phyloP scores from a whole-genome alignment of 2,329 filamentous ascomycete species.

The Talaromyces islandicus region DNA sequence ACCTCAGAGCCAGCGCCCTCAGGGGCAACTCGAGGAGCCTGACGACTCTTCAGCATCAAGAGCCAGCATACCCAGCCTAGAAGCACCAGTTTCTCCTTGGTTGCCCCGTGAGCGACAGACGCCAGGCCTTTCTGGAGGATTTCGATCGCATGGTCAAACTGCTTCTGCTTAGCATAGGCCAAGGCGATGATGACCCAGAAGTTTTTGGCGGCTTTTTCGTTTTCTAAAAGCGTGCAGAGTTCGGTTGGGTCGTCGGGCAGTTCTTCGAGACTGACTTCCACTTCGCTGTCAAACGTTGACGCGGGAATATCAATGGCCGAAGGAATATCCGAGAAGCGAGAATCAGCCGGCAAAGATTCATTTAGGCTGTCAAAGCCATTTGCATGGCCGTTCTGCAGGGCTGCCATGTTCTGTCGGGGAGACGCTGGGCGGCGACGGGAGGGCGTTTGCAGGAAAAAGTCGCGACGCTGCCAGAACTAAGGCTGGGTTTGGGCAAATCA shows the following conservation, averaged over 20 bases:
- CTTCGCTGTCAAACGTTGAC: conserved; percentile 57
- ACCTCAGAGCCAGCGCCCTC: conserved; percentile 65
- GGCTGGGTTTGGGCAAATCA: background rate
- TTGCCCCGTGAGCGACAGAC: conserved; percentile 62
- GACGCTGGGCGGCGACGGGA: background rate
- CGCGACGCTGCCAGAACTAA: background rate
- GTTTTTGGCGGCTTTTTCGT: conserved; percentile 81
- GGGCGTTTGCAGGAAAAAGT: conserved; percentile 1
- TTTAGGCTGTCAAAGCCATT: conserved; percentile 48
- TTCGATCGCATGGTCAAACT: conserved; percentile 75
- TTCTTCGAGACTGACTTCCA: conserved; percentile 89
- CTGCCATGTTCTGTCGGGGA: conserved; percentile 40
- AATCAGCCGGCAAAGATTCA: conserved; percentile 27
- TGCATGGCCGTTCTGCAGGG: conserved; percentile 44
- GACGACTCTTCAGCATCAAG: conserved; percentile 80
- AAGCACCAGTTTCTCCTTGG: conserved; percentile 79
- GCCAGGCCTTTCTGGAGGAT: conserved; percentile 67
- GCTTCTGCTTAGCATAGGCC: conserved; percentile 92
- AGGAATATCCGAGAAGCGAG: conserved; percentile 58
- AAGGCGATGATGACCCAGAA: conserved; percentile 98
- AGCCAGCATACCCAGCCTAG: conserved; percentile 85
- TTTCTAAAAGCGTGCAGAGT: conserved; percentile 89
- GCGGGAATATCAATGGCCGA: conserved; percentile 60
- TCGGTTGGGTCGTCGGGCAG: conserved; percentile 91
- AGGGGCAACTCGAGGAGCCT: conserved; percentile 62